phyloP scores from a whole-genome alignment of 345 rosid species.

The Syzygium oleosum region DNA sequence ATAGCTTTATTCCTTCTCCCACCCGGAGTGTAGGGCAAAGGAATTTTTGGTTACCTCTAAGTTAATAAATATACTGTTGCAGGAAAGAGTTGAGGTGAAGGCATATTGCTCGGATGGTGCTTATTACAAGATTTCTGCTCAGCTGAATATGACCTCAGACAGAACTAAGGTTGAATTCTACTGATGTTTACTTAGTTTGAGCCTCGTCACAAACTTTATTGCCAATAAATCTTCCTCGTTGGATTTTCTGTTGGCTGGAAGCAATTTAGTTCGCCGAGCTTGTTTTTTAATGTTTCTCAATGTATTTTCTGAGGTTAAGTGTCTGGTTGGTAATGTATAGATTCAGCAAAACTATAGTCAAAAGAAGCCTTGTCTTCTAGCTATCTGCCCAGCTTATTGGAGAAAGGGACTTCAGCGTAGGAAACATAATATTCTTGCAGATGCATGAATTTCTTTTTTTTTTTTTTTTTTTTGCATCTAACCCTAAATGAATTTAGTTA shows the following conservation, averaged over 20 bases:
- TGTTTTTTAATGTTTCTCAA: neutral
- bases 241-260: neutral
- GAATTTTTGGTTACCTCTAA: neutral
- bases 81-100: constrained; percentile 90
- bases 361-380: neutral
- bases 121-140: constrained; percentile 84
- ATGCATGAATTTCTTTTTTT: neutral
- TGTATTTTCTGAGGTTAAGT: neutral
- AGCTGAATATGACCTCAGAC: constrained; percentile 78
- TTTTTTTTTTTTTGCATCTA: neutral
- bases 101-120: constrained; percentile 74
- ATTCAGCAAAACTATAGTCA: neutral
- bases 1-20: neutral
- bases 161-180: constrained; percentile 74
- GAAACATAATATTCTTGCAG: neutral
- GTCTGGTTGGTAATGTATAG: neutral
- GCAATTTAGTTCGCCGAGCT: neutral
- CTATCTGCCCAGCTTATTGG: neutral
- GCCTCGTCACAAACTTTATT: neutral
- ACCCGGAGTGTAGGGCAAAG: neutral
- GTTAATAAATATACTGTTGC: neutral
- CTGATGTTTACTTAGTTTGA: neutral
- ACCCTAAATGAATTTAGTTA: neutral
- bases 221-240: neutral
- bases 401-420: neutral